Evolutionary conservation across 768 basidiomycete species (phyloP).

Genomic region (Hericium alpestre): DNA sequence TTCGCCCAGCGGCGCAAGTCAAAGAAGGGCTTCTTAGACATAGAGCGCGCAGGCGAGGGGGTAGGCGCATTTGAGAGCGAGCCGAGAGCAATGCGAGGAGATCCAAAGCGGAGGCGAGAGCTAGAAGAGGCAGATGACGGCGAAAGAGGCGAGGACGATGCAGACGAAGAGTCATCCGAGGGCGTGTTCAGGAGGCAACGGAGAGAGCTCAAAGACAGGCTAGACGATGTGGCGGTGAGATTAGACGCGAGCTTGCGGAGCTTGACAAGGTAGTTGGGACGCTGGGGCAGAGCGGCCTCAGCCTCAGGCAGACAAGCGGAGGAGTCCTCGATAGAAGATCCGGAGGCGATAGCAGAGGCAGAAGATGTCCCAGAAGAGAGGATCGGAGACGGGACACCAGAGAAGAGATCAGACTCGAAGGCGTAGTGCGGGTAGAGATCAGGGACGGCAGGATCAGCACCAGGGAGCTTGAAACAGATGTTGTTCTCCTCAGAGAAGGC

Average conservation of each 20-base stretch:
- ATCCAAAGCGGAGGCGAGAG: background rate
- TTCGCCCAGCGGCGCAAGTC: no score
- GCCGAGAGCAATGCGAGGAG: no score
- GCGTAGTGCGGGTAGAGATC: conserved; percentile 1
- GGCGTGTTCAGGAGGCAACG: background rate
- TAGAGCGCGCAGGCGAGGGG: no score
- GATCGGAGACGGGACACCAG: background rate
- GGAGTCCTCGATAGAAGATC: background rate
- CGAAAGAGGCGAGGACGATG: background rate
- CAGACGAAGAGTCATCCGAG: background rate
- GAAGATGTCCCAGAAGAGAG: background rate
- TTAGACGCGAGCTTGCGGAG: background rate
- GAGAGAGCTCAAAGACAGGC: background rate
- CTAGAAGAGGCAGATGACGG: background rate
- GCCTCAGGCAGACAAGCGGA: background rate
- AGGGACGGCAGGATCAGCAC: background rate
- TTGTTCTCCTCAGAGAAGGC: background rate
- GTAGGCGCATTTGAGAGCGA: no score
- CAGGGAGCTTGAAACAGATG: background rate
- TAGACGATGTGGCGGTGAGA: background rate
- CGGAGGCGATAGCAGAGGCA: background rate
- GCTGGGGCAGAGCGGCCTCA: background rate
- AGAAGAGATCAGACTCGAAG: background rate
- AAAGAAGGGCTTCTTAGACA: no score
- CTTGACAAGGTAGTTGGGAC: background rate